A percentile compares a stretch with the other conserved stretches of the same genome.
Conservation (phyloP, 331 rosid species). For the Phaseolus coccineus region DNA sequence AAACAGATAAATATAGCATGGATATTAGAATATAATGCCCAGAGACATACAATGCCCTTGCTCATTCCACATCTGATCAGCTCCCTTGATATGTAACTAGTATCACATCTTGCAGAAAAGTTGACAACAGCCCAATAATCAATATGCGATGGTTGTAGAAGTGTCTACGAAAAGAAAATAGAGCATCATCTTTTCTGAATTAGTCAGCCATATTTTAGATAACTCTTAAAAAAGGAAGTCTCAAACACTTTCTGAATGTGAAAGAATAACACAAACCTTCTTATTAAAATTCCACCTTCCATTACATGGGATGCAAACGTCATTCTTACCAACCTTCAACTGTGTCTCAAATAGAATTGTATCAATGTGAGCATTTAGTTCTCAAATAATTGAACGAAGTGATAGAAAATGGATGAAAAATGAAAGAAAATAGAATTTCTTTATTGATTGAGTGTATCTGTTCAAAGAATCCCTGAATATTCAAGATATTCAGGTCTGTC, state of each 20-base stretch:
- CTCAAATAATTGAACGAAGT: conserved; percentile 32
- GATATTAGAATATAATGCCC: neutral
- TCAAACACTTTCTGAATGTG: conserved; percentile 16
- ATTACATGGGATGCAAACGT: conserved; percentile 71
- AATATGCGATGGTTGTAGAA: conserved; percentile 66
- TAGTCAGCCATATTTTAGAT: conserved; percentile 35
- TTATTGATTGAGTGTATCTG: neutral
- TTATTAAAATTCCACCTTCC: conserved; percentile 94
- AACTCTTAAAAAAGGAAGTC: conserved; percentile 3
- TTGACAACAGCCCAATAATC: conserved; percentile 81
- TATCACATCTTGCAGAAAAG: conserved; percentile 92
- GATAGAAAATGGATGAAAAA: neutral
- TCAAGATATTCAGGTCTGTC: neutral
- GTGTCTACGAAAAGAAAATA: conserved; percentile 57
- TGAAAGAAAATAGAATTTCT: neutral
- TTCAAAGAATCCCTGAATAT: neutral
- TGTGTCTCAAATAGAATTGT: conserved; percentile 50
- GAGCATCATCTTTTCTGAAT: conserved; percentile 26
- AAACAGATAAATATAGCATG: conserved; percentile 26
- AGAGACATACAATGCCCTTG: conserved; percentile 83
- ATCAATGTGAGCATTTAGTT: conserved; percentile 40
- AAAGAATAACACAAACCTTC: conserved; percentile 61
- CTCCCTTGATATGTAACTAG: conserved; percentile 82
- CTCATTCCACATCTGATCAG: conserved; percentile 90
- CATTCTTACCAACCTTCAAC: conserved; percentile 84